Conservation (phyloP, 2,329 filamentous ascomycete species). For the Colletotrichum sp. region DNA sequence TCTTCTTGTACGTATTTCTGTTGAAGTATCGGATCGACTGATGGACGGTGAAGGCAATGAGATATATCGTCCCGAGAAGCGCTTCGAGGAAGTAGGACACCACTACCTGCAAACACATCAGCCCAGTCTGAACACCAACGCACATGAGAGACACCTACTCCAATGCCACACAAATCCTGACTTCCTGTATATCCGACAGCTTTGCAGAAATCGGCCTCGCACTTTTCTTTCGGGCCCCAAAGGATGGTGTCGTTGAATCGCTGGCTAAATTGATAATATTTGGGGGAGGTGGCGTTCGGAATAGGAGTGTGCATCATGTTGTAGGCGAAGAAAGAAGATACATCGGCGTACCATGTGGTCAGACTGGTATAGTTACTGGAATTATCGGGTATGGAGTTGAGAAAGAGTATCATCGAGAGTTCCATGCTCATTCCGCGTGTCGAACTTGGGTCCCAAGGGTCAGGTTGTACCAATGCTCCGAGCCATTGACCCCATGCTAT, state of each 20-base stretch:
- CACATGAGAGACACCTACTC: background rate
- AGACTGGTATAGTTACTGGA: background rate
- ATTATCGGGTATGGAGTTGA: background rate
- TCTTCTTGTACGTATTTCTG: background rate
- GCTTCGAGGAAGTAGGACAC: constrained; percentile 17
- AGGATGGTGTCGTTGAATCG: constrained; percentile 1
- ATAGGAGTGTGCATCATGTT: constrained; percentile 11
- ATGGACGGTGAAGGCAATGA: constrained; percentile 10
- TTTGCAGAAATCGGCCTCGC: constrained; percentile 8
- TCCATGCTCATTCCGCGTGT: constrained; percentile 10
- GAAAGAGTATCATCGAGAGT: background rate
- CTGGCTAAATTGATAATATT: constrained; percentile 5
- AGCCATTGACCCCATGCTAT: constrained; percentile 8
- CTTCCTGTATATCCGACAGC: constrained; percentile 10
- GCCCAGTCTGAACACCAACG: background rate
- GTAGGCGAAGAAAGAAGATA: constrained; percentile 9
- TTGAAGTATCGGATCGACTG: background rate
- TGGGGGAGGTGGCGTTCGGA: background rate
- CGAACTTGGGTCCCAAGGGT: constrained; percentile 7
- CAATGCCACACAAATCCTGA: constrained; percentile 14
- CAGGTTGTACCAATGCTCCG: background rate
- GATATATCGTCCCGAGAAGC: constrained; percentile 14
- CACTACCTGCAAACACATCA: background rate
- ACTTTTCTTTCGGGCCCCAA: background rate
- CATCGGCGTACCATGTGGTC: background rate